Evolutionary conservation across 2,329 filamentous ascomycete genomes (phyloP).

Genomic region (Beauveria caledonica): DNA sequence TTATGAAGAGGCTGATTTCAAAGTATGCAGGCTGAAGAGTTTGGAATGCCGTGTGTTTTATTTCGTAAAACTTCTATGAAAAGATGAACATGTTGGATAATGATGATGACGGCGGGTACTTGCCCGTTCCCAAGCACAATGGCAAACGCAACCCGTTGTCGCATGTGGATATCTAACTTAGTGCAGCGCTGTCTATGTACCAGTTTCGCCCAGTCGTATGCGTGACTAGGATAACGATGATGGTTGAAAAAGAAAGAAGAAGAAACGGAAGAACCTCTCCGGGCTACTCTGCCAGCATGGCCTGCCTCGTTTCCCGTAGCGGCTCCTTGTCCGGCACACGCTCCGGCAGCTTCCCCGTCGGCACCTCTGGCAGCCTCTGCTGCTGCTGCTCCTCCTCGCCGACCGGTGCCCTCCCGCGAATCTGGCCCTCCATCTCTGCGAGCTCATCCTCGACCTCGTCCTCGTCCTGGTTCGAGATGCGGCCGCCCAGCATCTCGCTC

Average conservation of each 20-base stretch:
- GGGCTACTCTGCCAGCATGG: slow-evolving; percentile 31
- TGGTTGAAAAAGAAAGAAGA: not conserved
- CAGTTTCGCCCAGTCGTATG: not conserved
- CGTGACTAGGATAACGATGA: not conserved
- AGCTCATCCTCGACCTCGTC: slow-evolving; percentile 97
- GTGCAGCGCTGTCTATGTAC: slow-evolving; percentile 5
- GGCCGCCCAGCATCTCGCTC: slow-evolving; percentile 79
- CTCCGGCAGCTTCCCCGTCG: slow-evolving; percentile 26
- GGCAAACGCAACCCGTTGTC: not conserved
- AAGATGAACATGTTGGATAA: not conserved
- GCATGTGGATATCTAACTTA: slow-evolving; percentile 1
- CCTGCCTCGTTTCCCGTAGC: slow-evolving; percentile 26
- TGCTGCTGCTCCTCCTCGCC: not conserved
- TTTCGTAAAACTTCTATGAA: not conserved
- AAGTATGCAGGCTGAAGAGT: slow-evolving; percentile 51
- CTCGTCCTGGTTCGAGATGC: slow-evolving; percentile 90
- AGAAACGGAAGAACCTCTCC: not conserved
- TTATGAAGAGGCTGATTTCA: slow-evolving; percentile 64
- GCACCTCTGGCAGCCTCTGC: slow-evolving; percentile 22
- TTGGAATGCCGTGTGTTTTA: not conserved
- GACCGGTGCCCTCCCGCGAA: slow-evolving; percentile 10
- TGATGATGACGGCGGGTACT: not conserved
- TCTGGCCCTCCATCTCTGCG: slow-evolving; percentile 58
- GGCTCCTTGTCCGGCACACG: slow-evolving; percentile 14
- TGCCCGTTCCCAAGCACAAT: not conserved